A percentile compares a stretch with the other conserved stretches of the same genome.
Conservation (phyloP, 139 green algal genomes). For the Gonium pectorale region DNA sequence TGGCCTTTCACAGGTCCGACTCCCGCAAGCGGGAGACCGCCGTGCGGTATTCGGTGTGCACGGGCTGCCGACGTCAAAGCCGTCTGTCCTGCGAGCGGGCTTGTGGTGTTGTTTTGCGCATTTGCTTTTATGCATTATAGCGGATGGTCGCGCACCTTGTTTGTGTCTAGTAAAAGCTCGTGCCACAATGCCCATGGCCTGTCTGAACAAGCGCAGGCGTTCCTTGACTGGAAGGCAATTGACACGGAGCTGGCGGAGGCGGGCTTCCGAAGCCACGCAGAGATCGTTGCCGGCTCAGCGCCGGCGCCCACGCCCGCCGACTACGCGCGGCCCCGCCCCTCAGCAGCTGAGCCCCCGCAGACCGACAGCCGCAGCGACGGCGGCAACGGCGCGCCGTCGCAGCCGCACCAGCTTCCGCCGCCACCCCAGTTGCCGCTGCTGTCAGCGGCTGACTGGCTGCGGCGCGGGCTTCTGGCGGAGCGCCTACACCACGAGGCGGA, state of each 20-base stretch:
- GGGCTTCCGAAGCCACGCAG: conserved; percentile 18
- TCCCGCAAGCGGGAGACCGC: too few relatives aligned
- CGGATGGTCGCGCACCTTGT: too few relatives aligned
- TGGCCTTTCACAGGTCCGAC: too few relatives aligned
- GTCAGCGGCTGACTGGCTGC: conserved; percentile 58
- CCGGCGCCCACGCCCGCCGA: conserved; percentile 11
- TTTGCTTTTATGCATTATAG: too few relatives aligned
- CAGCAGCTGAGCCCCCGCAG: neutral
- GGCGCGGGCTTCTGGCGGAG: conserved; percentile 64
- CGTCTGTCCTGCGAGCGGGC: too few relatives aligned
- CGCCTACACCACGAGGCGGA: conserved; percentile 62
- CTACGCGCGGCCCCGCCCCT: neutral
- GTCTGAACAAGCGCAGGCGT: too few relatives aligned
- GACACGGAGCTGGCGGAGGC: conserved; percentile 44
- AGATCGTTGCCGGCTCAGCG: conserved; percentile 17
- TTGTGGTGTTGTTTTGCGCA: too few relatives aligned
- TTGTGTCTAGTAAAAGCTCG: too few relatives aligned
- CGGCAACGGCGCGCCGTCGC: neutral
- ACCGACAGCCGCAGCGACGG: neutral
- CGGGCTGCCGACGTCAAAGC: too few relatives aligned
- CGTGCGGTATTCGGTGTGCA: too few relatives aligned
- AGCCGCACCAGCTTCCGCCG: neutral
- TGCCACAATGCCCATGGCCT: too few relatives aligned
- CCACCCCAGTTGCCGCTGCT: conserved; percentile 19
- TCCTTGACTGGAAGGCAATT: conserved; percentile 61